Base-by-base conservation (phyloP, 2,329 filamentous ascomycete species). In the Ophiostoma novo-ulmi region DNA sequence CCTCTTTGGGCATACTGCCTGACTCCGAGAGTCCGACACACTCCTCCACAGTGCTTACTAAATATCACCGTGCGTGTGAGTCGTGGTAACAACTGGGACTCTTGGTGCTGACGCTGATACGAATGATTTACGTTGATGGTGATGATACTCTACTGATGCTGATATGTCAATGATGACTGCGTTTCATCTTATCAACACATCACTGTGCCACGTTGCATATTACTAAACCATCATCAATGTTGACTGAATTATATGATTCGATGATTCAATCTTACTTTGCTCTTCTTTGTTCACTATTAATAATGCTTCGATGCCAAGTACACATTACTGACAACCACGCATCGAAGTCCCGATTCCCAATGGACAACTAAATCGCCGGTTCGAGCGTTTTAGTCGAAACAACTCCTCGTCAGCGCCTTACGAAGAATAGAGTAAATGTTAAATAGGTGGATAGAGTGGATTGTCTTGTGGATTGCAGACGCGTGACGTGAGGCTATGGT, bases 381-480 rank as follows among this genome's bases (percentile, higher is more conserved):
- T 22, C 8, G 10, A 61, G 6, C 55, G 22, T 4, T 35, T 26
- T 64, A 64, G 61, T 64, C 35, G 35, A 64, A 64, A 36, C 31
- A 38, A 22, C 31, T 64, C 61, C 35, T 64, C 63, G 63, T 65
- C 63, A 65, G 63, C 36, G 63, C 63, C 63, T 65, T 65, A 65
- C 63, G 63, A 65, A 41, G n/a, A 39, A 65, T 36, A 64, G 17
- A 13, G 13, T 35, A 26, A 26, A 26, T 58, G 52, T 14, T 26
- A 58, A 22, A 58, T 13, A 13, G n/a, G 52, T 36, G 58, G 61
- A 38, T 11, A 13, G 63, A 14, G 63, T 65, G 63, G 63, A 6
- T 17, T 39, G n/a, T 36, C 3, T 20, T 64, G 63, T 39, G 36
- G 35, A 5, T 22, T 39, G 61, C 31, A 31, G 61, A 64, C 35